A percentile compares a stretch with the other conserved stretches of the same genome.
Conservation (phyloP, 2,329 filamentous ascomycete genomes). For the Pseudonectria foliicola region DNA sequence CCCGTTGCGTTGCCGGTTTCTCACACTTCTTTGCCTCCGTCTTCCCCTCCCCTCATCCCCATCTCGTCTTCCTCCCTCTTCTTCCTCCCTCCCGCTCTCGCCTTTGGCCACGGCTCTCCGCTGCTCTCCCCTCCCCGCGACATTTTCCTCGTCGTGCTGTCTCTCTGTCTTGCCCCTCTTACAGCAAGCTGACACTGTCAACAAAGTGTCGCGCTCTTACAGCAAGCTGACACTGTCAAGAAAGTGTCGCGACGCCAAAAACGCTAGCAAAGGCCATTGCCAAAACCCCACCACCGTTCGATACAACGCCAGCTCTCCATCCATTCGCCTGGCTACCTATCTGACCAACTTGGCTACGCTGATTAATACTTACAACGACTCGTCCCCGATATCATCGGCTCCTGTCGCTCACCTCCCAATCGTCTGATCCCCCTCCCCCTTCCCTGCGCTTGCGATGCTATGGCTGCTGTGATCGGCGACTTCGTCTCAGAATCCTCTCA, state of each 20-base stretch:
- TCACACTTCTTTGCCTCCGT: not conserved
- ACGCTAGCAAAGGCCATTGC: too few species aligned
- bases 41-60: conserved; percentile 17
- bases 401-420: conserved; percentile 1
- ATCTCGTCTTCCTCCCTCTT: conserved; percentile 13
- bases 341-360: too few species aligned
- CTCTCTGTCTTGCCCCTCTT: conserved; percentile 1
- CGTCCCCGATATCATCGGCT: not conserved
- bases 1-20: not conserved
- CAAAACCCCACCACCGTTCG: not conserved
- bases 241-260: too few species aligned
- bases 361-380: not conserved
- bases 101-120: not conserved
- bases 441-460: conserved; percentile 33
- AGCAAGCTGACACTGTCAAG: too few species aligned
- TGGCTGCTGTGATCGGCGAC: conserved; percentile 63
- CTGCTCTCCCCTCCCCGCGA: conserved; percentile 3
- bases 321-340: too few species aligned
- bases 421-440: conserved; percentile 1
- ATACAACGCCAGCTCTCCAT: not conserved
- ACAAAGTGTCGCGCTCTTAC: conserved; percentile 7
- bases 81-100: not conserved
- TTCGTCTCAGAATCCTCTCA: conserved; percentile 65
- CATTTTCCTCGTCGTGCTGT: conserved; percentile 5
- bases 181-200: conserved; percentile 1